Conservation (phyloP, 768 basidiomycete species). For the Trichaptum fuscoviolaceum region DNA sequence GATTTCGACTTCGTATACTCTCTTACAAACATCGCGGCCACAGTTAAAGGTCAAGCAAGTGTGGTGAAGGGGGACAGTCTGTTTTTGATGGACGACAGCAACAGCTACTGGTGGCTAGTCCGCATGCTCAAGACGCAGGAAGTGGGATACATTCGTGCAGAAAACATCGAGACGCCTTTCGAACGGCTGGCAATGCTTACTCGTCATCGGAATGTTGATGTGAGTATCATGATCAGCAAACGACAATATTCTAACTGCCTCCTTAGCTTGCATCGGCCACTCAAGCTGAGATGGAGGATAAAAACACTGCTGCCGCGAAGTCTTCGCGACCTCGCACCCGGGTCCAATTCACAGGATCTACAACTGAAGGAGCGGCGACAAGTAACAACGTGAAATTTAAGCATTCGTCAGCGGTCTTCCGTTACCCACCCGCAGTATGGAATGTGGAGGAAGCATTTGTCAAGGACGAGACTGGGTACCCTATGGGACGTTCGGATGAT, state of each 20-base stretch:
- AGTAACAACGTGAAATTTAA: conserved; percentile 42
- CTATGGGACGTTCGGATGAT: conserved; percentile 24
- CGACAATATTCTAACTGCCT: conserved; percentile 3
- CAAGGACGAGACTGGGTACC: conserved; percentile 46
- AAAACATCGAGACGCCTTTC: conserved; percentile 98
- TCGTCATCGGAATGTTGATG: conserved; percentile 96
- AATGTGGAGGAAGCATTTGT: conserved; percentile 63
- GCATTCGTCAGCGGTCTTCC: conserved; percentile 56
- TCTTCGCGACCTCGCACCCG: conserved; percentile 27
- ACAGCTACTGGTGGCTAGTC: conserved; percentile 99
- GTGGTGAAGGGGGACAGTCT: conserved; percentile 98
- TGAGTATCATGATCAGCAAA: conserved; percentile 32
- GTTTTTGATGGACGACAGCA: conserved; percentile 95
- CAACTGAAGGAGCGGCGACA: background rate
- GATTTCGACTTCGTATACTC: conserved; percentile 91
- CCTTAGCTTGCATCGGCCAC: conserved; percentile 68
- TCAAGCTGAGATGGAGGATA: conserved; percentile 55
- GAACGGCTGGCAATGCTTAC: conserved; percentile 93
- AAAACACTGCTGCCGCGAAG: conserved; percentile 42
- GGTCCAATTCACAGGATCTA: background rate
- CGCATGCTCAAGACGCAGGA: conserved; percentile 97
- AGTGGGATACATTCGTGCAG: conserved; percentile 97
- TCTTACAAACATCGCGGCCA: conserved; percentile 95
- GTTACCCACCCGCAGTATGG: conserved; percentile 82
- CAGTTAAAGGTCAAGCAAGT: conserved; percentile 97